Evolutionary conservation across 2,329 filamentous ascomycete species (phyloP).

Genomic region (Fusarium sp.): DNA sequence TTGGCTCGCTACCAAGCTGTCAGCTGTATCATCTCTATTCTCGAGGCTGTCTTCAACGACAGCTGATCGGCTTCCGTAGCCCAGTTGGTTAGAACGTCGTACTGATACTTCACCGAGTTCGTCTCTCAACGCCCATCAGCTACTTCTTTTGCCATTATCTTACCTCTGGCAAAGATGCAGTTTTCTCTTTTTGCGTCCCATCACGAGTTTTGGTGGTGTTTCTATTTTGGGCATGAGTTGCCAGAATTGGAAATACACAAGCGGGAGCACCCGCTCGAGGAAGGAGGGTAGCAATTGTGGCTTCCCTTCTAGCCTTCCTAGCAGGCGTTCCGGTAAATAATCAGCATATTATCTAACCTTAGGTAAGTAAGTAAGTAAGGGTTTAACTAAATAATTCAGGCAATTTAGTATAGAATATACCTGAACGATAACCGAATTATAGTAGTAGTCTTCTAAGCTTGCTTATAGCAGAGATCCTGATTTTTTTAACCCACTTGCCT

Average conservation of each 20-base stretch:
- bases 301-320: not conserved
- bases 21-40: not conserved
- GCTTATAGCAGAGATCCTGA: too few relatives aligned
- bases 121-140: slow-evolving; percentile 34
- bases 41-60: not conserved
- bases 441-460: too few relatives aligned
- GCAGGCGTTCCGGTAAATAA: too few relatives aligned
- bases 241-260: slow-evolving; percentile 1
- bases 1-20: too few relatives aligned
- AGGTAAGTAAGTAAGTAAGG: too few relatives aligned
- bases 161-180: not conserved
- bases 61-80: slow-evolving; percentile 45
- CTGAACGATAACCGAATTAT: too few relatives aligned
- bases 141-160: slow-evolving; percentile 17
- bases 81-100: slow-evolving; percentile 48
- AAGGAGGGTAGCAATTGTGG: not conserved
- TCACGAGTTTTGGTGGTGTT: not conserved
- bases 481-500: too few relatives aligned
- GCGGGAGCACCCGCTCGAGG: not conserved
- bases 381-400: too few relatives aligned
- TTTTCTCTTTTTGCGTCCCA: not conserved
- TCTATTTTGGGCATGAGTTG: not conserved
- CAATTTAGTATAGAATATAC: too few relatives aligned
- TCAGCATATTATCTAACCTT: too few relatives aligned
- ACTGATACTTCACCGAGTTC: slow-evolving; percentile 43